phyloP scores from a whole-genome alignment of 2,329 filamentous ascomycete genomes.

The Ciborinia camelliae region DNA sequence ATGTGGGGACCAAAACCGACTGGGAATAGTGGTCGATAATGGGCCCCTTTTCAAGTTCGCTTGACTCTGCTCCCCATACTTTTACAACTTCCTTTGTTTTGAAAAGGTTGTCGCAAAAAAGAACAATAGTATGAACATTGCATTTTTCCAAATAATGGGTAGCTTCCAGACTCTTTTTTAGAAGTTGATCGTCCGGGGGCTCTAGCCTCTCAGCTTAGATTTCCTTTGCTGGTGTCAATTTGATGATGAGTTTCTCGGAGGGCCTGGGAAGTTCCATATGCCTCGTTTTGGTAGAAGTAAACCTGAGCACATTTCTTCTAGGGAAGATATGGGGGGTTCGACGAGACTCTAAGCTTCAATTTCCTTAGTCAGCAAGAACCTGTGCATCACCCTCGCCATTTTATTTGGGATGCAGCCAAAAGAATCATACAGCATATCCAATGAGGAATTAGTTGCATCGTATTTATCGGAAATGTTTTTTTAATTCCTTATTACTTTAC shows the following conservation, averaged over 20 bases:
- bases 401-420: not conserved
- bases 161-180: not conserved
- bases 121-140: not conserved
- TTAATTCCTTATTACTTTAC: not conserved
- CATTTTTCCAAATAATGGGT: not conserved
- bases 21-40: not conserved
- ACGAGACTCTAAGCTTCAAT: too few relatives aligned
- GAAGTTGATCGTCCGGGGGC: too few relatives aligned
- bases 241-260: not conserved
- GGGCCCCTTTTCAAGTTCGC: constrained; percentile 9
- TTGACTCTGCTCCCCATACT: not conserved
- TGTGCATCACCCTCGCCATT: not conserved
- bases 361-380: too few relatives aligned
- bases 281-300: not conserved
- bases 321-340: not conserved
- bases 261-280: not conserved
- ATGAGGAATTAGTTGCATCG: not conserved
- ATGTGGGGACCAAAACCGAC: not conserved
- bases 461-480: not conserved
- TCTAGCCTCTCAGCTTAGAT: not conserved
- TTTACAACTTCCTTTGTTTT: not conserved
- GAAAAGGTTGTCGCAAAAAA: too few relatives aligned
- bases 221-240: not conserved
- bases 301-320: not conserved
- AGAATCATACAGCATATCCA: not conserved